phyloP scores from a whole-genome alignment of 345 rosid genomes.

The Physaria fendleri region DNA sequence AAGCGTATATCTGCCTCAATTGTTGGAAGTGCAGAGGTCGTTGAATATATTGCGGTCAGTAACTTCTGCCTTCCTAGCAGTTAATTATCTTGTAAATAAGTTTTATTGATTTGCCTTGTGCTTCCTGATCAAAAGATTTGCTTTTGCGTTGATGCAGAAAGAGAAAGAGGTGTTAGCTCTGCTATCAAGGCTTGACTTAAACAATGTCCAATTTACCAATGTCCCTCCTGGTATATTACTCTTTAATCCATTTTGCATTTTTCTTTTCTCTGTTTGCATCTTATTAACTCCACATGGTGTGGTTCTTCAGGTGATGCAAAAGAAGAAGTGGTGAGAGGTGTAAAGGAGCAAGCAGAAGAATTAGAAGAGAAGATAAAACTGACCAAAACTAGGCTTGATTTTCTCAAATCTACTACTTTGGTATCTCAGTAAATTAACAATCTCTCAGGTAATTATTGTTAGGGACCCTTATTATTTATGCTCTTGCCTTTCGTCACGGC shows the following conservation, averaged over 20 bases:
- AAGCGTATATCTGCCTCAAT: conserved; percentile 90
- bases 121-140: not conserved
- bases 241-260: not conserved
- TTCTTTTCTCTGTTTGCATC: not conserved
- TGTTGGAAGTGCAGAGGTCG: conserved; percentile 75
- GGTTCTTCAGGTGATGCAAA: conserved; percentile 58
- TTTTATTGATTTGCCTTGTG: not conserved
- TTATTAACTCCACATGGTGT: not conserved
- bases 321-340: conserved; percentile 70
- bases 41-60: conserved; percentile 81
- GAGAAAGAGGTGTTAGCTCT: conserved; percentile 85
- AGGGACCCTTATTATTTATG: too few relatives aligned
- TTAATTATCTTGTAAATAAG: not conserved
- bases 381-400: conserved; percentile 63
- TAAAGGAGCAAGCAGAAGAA: conserved; percentile 75
- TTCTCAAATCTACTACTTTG: conserved; percentile 64
- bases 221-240: conserved; percentile 57
- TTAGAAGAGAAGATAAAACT: conserved; percentile 83
- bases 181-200: conserved; percentile 72
- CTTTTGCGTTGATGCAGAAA: conserved; percentile 45
- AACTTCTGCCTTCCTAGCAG: not conserved
- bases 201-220: conserved; percentile 51
- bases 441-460: not conserved
- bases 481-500: not conserved
- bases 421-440: conserved; percentile 39